Evolutionary conservation across 2,329 filamentous ascomycete genomes (phyloP).

Genomic region (Lachnellula arida): DNA sequence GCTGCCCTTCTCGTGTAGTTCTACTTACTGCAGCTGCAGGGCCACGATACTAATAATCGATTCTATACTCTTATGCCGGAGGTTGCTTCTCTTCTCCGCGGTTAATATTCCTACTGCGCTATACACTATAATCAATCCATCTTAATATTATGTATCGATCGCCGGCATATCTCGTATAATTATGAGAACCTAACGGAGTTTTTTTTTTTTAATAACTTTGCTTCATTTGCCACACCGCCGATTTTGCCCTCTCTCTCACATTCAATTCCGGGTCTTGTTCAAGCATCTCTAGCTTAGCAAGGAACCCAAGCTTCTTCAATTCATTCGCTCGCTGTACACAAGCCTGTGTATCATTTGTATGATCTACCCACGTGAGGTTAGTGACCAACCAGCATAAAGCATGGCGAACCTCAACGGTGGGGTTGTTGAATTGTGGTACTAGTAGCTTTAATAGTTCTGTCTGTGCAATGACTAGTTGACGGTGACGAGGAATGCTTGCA

Average conservation of each 20-base stretch:
- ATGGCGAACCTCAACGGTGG: conserved; percentile 67
- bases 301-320: conserved; percentile 67
- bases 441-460: conserved; percentile 69
- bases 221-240: conserved; percentile 67
- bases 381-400: conserved; percentile 79
- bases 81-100: no score
- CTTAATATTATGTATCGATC: no score
- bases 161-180: no score
- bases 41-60: no score
- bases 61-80: no score
- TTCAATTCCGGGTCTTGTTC: conserved; percentile 71
- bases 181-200: no score
- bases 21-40: no score
- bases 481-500: conserved; percentile 72
- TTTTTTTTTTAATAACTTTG: conserved; percentile 14
- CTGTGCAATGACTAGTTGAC: conserved; percentile 72
- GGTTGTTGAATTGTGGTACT: conserved; percentile 67
- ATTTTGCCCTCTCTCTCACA: conserved; percentile 78
- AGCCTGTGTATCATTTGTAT: conserved; percentile 59
- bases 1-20: no score
- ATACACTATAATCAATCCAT: no score
- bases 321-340: conserved; percentile 64
- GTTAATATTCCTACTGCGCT: no score
- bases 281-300: conserved; percentile 59
- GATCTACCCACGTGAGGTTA: conserved; percentile 81